Evolutionary conservation across 306 rosid species (phyloP), one percentile per base, ranked within the genome.

Genomic region (Lathyrus oleraceus): DNA sequence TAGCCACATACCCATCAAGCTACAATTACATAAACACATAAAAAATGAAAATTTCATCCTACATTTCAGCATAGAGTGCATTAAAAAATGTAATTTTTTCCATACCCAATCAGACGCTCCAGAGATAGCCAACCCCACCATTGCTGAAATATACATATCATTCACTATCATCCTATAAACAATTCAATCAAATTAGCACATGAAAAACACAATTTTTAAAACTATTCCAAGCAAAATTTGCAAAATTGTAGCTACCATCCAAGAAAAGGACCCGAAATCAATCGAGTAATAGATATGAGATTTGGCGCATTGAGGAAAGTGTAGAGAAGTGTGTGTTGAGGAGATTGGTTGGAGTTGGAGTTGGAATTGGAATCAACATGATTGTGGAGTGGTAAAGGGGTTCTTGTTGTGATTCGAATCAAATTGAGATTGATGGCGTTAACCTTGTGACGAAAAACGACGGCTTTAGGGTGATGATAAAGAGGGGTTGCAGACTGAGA

Each of bases 401-500:
- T 10, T 35, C 2, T 35, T 20, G 87, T 77, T 28, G 77, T 39
- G 53, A 62, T 19, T 53, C 83, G 75, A 14, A 89, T 84, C 35
- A 92, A 75, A 53, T 85, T 76, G 20, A 90, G 76, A 66, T 85
- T 78, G 15, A 89, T 52, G 8, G 65, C 74, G 23, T 79, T 69
- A 32, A 88, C 86, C 61, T 79, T 90, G 10, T 80, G 86, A 8
- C 82, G 87, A 15, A 88, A 73, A 72, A 84, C 87, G 67, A 83
- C 81, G 48, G 60, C 83, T 72, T 94, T 88, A 14, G 79, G 75
- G 0, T 23, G 89, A 9, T 82, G 67, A 73, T 86, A 75, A 30
- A 93, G 87, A 48, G 96, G 97, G 3, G 98, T 88, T 40, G 98
- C 93, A 71, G 98, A 87, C 73, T 93, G 96, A 12, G 90, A 90